Evolutionary conservation across 1,284 basidiomycete species (phyloP).

Genomic region (Phlebopus sp.): DNA sequence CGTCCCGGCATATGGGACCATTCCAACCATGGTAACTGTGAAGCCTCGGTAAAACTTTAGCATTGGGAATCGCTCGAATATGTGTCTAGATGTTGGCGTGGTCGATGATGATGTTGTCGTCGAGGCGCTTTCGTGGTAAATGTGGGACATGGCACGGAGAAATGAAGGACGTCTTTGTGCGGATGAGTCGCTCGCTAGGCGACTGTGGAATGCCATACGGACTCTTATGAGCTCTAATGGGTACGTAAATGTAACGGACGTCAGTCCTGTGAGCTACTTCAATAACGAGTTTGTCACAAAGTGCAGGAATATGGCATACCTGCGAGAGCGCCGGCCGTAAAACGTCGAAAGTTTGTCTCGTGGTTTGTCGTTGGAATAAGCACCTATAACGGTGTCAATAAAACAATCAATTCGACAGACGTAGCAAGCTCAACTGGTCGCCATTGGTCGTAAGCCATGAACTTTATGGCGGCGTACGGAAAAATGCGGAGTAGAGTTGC

Average conservation of each 20-base stretch:
- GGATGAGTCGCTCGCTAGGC: conserved; percentile 31
- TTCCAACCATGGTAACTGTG: conserved; percentile 85
- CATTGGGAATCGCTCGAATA: conserved; percentile 61
- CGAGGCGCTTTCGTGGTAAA: conserved; percentile 67
- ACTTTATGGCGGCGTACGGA: conserved; percentile 95
- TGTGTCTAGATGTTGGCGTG: conserved; percentile 22
- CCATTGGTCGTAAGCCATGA: conserved; percentile 91
- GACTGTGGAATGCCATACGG: conserved; percentile 89
- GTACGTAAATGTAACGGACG: conserved; percentile 90
- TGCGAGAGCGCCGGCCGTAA: conserved; percentile 85
- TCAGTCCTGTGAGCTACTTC: conserved; percentile 57
- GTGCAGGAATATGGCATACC: conserved; percentile 45
- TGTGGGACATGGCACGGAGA: conserved; percentile 55
- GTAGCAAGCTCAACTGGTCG: conserved; percentile 63
- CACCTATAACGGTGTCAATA: conserved; percentile 33
- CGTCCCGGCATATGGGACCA: conserved; percentile 96
- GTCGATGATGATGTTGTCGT: conserved; percentile 24
- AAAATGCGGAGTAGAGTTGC: conserved; percentile 86
- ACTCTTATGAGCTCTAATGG: conserved; percentile 95
- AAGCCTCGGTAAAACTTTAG: conserved; percentile 97
- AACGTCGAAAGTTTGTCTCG: conserved; percentile 83
- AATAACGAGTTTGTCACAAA: not conserved
- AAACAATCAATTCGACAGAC: not conserved
- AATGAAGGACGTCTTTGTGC: conserved; percentile 55
- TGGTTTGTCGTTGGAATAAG: conserved; percentile 83